Conservation (phyloP, 2,329 filamentous ascomycete species). For the Colletotrichum kahawae region DNA sequence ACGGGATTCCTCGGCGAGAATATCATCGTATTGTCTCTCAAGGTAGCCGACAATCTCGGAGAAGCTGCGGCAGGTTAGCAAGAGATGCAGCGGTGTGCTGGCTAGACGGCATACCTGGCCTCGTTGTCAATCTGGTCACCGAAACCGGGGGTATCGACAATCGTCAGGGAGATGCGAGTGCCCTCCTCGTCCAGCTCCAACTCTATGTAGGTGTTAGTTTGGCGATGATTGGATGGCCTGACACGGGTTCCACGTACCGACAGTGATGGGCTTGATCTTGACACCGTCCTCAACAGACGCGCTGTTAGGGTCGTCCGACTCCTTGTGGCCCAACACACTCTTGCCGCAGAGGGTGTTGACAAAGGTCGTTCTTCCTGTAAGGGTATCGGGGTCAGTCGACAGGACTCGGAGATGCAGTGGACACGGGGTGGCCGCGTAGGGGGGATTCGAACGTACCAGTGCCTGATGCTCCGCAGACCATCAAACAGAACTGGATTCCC, state of each 20-base stretch:
- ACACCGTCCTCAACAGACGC: conserved; percentile 96
- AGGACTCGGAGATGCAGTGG: background rate
- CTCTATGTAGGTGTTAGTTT: conserved; percentile 58
- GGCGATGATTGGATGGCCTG: background rate
- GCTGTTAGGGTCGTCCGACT: conserved; percentile 85
- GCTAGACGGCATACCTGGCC: conserved; percentile 70
- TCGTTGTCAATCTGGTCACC: conserved; percentile 99
- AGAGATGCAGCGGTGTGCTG: background rate
- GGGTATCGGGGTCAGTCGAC: conserved; percentile 12
- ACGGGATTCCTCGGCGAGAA: conserved; percentile 97
- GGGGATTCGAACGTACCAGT: conserved; percentile 71
- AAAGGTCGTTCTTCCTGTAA: conserved; percentile 90
- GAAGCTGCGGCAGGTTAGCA: conserved; percentile 66
- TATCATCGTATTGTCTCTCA: conserved; percentile 99
- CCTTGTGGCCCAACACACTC: conserved; percentile 88
- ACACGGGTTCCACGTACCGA: conserved; percentile 66
- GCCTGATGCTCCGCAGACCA: conserved; percentile 99
- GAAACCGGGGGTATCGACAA: conserved; percentile 97
- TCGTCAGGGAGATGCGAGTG: conserved; percentile 96
- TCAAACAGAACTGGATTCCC: conserved; percentile 99
- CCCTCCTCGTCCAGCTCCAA: conserved; percentile 97
- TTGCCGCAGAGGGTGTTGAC: conserved; percentile 99
- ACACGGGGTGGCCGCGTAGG: conserved; percentile 12
- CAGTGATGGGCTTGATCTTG: conserved; percentile 97
- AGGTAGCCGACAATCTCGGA: conserved; percentile 97